phyloP scores from a whole-genome alignment of 1,284 basidiomycete species.

The Trametes versicolor region DNA sequence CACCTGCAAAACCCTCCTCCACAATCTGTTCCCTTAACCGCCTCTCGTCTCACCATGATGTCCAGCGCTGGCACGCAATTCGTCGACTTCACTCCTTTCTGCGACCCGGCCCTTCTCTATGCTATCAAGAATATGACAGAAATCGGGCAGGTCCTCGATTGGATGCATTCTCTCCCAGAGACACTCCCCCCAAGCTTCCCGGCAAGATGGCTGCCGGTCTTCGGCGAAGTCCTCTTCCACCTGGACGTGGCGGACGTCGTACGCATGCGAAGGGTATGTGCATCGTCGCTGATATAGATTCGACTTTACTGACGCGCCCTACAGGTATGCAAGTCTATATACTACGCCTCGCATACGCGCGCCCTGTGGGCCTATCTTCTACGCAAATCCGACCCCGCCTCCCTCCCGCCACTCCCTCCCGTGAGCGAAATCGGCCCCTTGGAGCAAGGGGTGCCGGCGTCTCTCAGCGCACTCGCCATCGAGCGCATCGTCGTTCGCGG shows the following conservation, averaged over 20 bases:
- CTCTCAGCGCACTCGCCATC: not conserved
- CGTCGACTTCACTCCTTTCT: not conserved
- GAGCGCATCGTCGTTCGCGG: slow-evolving; percentile 8
- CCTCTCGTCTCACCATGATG: not conserved
- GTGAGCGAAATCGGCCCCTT: not conserved
- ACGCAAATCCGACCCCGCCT: not conserved
- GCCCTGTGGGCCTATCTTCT: slow-evolving; percentile 2
- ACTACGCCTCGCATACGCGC: not conserved
- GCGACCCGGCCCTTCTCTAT: not conserved
- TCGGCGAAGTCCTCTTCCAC: slow-evolving; percentile 1
- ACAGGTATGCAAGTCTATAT: slow-evolving; percentile 5
- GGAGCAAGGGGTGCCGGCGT: not conserved
- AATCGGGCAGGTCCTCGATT: not conserved
- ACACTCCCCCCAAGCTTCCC: not conserved
- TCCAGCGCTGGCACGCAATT: not conserved
- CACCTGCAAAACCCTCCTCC: no score
- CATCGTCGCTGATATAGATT: not conserved
- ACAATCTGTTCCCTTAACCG: no score
- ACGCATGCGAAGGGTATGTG: slow-evolving; percentile 6
- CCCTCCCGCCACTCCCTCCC: not conserved
- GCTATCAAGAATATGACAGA: not conserved
- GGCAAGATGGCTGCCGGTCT: not conserved
- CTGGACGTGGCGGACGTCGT: not conserved
- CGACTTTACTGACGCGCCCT: not conserved
- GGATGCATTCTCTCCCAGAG: not conserved